These are phyloP conservation scores for Phytophthora macrochlamydospora DNA, from an alignment of 352 stramenopile species.

Conservation along the genomic window DNA sequence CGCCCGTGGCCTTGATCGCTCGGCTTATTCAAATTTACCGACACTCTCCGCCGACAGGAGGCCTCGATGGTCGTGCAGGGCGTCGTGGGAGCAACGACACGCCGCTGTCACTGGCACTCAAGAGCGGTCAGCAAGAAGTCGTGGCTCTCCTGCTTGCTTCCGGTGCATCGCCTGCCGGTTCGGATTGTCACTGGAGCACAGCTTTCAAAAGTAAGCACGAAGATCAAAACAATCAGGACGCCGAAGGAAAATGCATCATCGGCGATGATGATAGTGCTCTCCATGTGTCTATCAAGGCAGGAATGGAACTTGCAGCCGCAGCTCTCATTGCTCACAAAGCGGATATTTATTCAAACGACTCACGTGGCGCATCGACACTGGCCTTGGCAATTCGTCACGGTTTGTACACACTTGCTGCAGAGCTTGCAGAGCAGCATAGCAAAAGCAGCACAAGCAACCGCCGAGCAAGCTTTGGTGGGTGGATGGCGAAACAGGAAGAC, in stretches of 20 bases:
- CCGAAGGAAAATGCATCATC: constrained; percentile 15
- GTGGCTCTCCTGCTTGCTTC: constrained; percentile 48
- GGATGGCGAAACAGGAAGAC: constrained; percentile 51
- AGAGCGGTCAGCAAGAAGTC: constrained; percentile 56
- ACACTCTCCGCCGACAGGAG: constrained; percentile 24
- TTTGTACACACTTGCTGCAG: constrained; percentile 57
- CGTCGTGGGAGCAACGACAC: constrained; percentile 55
- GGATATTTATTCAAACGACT: constrained; percentile 47
- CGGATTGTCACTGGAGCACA: constrained; percentile 31
- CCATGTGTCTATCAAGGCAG: constrained; percentile 67
- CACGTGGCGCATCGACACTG: constrained; percentile 41
- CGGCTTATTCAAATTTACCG: constrained; percentile 57
- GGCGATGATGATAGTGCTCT: constrained; percentile 47
- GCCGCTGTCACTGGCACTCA: constrained; percentile 61
- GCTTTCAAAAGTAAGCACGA: constrained; percentile 28
- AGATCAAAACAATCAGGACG: constrained; percentile 12
- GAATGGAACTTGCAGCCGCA: constrained; percentile 43
- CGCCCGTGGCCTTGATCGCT: constrained; percentile 46
- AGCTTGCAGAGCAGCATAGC: constrained; percentile 30
- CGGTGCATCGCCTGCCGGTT: constrained; percentile 37
- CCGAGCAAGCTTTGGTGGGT: constrained; percentile 40
- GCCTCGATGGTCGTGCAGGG: constrained; percentile 31
- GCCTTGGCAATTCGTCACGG: constrained; percentile 62
- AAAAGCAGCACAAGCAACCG: constrained; percentile 21
- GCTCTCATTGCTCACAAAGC: constrained; percentile 56